Evolutionary conservation across 768 basidiomycete genomes (phyloP), one percentile per base, ranked within the genome.

Genomic region (Mycena rosella): DNA sequence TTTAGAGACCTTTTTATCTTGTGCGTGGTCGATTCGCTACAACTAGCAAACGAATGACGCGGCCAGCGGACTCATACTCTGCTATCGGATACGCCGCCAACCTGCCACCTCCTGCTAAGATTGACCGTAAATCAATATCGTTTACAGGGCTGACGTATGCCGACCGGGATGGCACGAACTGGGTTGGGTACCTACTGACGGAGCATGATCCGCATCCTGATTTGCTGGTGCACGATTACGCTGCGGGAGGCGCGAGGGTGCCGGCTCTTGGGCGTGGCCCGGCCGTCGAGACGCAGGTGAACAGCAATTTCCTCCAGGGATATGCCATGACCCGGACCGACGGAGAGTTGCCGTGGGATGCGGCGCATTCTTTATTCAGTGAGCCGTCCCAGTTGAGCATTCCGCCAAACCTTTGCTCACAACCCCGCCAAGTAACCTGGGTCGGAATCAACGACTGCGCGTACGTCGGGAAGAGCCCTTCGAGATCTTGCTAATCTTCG

Each of bases 391-490:
- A n/a, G 7, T 22, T 36, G 13, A 18, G 5, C 27, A 29, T 15
- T 15, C 38, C 3, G 10, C 36, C 22, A 14, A 8, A 32, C 30
- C 14, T 30, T 22, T n/a, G 20, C 38, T 55, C 29, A 60, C 45
- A 30, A 34, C 36, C 29, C 52, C 38, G n/a, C 3, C 24, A 55
- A 90, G 89, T 88, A 7, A 88, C 86, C 3, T 91, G 88, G 88
- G 79, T 89, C 53, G 90, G 90, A 4, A 90, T 91, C 63, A 91
- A 91, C 64, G 90, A 91, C 76, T 85, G 86, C 80, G 86, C 81
- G 87, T 87, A 74, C 55, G 83, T 68, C 20, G 27, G 45, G 15
- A 38, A 27, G 20, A 32, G 27, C 26, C 13, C 29, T 26, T 5
- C 30, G 22, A 38, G 22, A 26, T 15, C 17, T 40, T 8, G 20